Evolutionary conservation across 805 yeast species (phyloP).

Genomic region (Suhomyces sp.): DNA sequence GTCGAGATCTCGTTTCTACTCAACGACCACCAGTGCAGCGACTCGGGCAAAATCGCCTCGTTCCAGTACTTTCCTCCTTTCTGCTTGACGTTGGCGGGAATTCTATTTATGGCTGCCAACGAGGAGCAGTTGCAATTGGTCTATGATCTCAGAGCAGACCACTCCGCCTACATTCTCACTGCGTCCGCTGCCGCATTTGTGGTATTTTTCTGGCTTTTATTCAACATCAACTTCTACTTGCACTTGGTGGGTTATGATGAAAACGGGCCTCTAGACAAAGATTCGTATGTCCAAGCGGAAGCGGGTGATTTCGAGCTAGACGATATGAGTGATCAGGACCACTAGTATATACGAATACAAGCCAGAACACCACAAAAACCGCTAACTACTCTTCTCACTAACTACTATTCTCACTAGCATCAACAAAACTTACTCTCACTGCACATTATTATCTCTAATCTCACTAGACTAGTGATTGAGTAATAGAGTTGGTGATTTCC

Average conservation of each 20-base stretch:
- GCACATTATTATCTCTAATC: too few species aligned
- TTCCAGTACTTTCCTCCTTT: constrained; percentile 90
- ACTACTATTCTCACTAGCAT: too few species aligned
- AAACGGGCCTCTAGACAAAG: constrained; percentile 29
- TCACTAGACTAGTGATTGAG: too few species aligned
- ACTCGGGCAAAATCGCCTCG: constrained; percentile 48
- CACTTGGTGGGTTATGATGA: constrained; percentile 40
- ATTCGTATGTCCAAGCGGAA: neutral
- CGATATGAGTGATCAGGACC: neutral
- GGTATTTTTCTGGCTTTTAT: constrained; percentile 61
- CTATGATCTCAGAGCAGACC: constrained; percentile 74
- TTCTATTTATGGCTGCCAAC: constrained; percentile 86
- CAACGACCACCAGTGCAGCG: constrained; percentile 49
- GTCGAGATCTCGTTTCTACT: constrained; percentile 78
- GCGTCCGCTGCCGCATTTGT: constrained; percentile 71
- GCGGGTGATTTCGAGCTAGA: constrained; percentile 35
- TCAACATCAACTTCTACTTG: constrained; percentile 59
- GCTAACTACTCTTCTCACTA: too few species aligned
- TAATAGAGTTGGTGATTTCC: too few species aligned
- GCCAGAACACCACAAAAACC: too few species aligned
- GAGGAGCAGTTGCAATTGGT: constrained; percentile 82
- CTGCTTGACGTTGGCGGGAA: constrained; percentile 72
- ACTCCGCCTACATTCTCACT: constrained; percentile 74
- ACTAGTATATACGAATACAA: too few species aligned
- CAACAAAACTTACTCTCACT: too few species aligned